Percentiles rank a stretch among this genome's conserved stretches.
Conservation (phyloP, 140 eudicot genomes). For the Stevia rebaudiana region DNA sequence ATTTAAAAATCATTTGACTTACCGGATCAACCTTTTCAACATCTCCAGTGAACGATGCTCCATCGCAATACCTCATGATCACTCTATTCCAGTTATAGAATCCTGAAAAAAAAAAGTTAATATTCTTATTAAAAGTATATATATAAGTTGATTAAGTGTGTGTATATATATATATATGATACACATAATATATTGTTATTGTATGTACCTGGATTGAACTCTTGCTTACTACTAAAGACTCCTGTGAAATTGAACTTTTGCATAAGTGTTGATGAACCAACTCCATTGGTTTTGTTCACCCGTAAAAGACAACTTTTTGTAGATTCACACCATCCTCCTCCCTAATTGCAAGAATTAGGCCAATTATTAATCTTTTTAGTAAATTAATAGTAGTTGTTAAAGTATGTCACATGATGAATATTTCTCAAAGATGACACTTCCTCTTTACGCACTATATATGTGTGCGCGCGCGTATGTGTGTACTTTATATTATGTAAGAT, state of each 20-base stretch:
- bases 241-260: slow-evolving; percentile 40
- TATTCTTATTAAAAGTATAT: neutral
- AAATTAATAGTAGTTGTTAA: neutral
- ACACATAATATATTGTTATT: too few relatives aligned
- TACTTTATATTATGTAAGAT: neutral
- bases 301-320: slow-evolving; percentile 37
- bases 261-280: slow-evolving; percentile 45
- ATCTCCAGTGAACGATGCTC: slow-evolving; percentile 56
- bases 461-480: too few relatives aligned
- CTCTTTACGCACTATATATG: neutral
- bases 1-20: slow-evolving; percentile 17
- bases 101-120: slow-evolving; percentile 13
- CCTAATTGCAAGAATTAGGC: slow-evolving; percentile 24
- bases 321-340: slow-evolving; percentile 59
- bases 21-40: slow-evolving; percentile 57
- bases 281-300: slow-evolving; percentile 30
- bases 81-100: slow-evolving; percentile 60
- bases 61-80: slow-evolving; percentile 53
- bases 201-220: slow-evolving; percentile 42
- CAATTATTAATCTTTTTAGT: neutral
- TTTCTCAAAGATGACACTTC: neutral
- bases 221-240: slow-evolving; percentile 36
- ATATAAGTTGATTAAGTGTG: slow-evolving; percentile 1
- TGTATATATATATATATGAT: neutral
- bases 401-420: slow-evolving; percentile 3